A percentile compares a stretch with the other conserved stretches of the same genome.
These are phyloP conservation scores for Quercus gilva DNA, from an alignment of 306 rosid genomes.

Conservation along the genomic window DNA sequence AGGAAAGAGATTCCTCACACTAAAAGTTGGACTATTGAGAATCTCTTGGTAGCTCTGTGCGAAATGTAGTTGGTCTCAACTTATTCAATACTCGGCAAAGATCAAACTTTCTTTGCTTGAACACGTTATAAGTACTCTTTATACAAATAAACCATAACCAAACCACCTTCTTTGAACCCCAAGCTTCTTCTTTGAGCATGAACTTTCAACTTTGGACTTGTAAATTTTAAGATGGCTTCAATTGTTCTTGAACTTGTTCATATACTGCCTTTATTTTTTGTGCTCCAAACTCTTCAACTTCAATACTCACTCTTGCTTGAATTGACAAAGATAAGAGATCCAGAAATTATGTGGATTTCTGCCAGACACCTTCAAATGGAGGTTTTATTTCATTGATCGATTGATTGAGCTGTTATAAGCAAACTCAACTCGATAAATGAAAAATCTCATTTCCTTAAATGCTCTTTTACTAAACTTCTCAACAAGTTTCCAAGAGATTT, in stretches of 20 bases:
- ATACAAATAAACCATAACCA: not conserved
- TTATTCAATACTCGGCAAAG: not conserved
- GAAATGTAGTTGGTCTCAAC: not conserved
- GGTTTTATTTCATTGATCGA: not conserved
- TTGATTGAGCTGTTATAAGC: not conserved
- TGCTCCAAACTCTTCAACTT: not conserved
- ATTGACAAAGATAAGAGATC: not conserved
- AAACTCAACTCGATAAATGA: not conserved
- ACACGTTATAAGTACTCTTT: no score
- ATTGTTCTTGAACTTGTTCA: not conserved
- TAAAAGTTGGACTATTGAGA: not conserved
- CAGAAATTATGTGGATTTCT: not conserved
- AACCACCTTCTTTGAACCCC: not conserved
- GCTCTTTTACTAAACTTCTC: not conserved
- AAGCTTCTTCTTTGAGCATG: not conserved
- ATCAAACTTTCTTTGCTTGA: not conserved
- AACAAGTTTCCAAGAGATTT: not conserved
- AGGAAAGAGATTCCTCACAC: not conserved
- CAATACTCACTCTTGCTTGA: not conserved
- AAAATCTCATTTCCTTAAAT: not conserved
- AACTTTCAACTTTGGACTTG: not conserved
- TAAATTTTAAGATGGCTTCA: not conserved
- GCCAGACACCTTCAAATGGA: not conserved
- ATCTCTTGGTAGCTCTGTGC: not conserved
- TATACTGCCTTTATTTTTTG: not conserved